Evolutionary conservation across 768 basidiomycete genomes (phyloP), one percentile per base, ranked within the genome.

Genomic region (Lentinula raphanica): DNA sequence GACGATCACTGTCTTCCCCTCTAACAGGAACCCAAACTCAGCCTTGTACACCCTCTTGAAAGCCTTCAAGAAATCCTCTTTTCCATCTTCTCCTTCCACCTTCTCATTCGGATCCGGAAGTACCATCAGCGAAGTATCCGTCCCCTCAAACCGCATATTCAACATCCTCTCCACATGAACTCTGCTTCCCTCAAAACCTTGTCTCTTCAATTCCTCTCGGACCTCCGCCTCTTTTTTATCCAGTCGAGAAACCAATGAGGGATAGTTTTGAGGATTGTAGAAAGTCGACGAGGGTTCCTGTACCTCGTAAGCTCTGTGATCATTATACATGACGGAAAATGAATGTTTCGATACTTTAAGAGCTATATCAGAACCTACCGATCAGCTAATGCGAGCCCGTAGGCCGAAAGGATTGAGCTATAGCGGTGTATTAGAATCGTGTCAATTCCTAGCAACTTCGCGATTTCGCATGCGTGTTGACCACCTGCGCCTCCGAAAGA

Each of bases 381-480:
- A 69, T 96, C 92, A 3, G 94, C 92, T 8, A 94, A 78, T 7
- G 92, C 92, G n/a, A 97, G 83, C 0, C 95, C 95, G 64, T 95
- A 98, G 0, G 95, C 94, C 1, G 92, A 94, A 3, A 98, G 76
- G 56, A 98, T 91, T 5, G 94, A 96, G 54, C 92, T 94, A 69
- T 94, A 93, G 23, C 90, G 84, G 68, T 94, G 94, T 50, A 97
- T 88, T 42, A 96, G 72, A 63, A 96, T 87, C 6, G 86, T 92
- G 67, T 85, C 87, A 65, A 97, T 96, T 4, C 93, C 93, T 3
- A 98, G 77, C 6, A 92, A 76, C 23, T 80, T 77, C 0, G 94
- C 95, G 49, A 96, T 94, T 68, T 94, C 94, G 76, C 92, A 94
- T 11, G 93, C 94, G 61, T 94, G 93, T 64, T 94, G 94, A 2